Evolutionary conservation across 2,329 filamentous ascomycete species (phyloP).

Genomic region (Lecanicillium sp.): DNA sequence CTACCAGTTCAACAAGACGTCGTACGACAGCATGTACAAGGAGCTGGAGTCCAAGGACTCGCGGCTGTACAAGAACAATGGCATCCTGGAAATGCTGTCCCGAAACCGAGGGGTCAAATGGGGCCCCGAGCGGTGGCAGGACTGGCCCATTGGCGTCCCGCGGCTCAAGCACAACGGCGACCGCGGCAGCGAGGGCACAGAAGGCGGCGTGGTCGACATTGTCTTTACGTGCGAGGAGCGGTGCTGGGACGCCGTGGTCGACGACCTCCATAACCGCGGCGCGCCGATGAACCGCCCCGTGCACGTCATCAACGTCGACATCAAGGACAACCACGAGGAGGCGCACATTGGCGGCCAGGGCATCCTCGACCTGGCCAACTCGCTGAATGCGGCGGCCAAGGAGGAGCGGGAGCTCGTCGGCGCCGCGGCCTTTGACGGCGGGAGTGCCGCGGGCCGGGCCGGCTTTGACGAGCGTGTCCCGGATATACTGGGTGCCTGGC

Average conservation of each 20-base stretch:
- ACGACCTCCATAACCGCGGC: constrained; percentile 82
- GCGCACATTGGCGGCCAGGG: constrained; percentile 83
- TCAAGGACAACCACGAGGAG: constrained; percentile 97
- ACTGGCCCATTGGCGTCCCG: constrained; percentile 86
- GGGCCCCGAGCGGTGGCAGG: constrained; percentile 95
- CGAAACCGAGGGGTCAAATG: constrained; percentile 89
- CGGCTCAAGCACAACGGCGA: constrained; percentile 69
- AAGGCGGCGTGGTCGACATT: constrained; percentile 84
- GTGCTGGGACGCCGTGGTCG: constrained; percentile 96
- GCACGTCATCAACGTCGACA: constrained; percentile 97
- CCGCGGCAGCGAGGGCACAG: constrained; percentile 71
- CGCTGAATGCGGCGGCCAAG: constrained; percentile 69
- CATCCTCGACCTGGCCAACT: constrained; percentile 84
- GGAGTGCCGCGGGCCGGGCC: constrained; percentile 56
- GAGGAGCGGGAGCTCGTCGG: constrained; percentile 67
- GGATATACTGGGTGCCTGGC: constrained; percentile 86
- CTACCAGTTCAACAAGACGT: constrained; percentile 96
- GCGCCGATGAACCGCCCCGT: constrained; percentile 85
- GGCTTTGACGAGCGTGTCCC: constrained; percentile 92
- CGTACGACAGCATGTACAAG: constrained; percentile 89
- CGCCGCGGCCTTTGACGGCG: constrained; percentile 59
- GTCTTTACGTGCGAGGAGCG: constrained; percentile 97
- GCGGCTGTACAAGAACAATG: constrained; percentile 82
- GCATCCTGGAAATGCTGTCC: constrained; percentile 90
- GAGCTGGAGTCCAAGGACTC: constrained; percentile 82